Evolutionary conservation across 371 early-diverging fungal genomes (phyloP).

Genomic region (Sporodiniella umbellata): DNA sequence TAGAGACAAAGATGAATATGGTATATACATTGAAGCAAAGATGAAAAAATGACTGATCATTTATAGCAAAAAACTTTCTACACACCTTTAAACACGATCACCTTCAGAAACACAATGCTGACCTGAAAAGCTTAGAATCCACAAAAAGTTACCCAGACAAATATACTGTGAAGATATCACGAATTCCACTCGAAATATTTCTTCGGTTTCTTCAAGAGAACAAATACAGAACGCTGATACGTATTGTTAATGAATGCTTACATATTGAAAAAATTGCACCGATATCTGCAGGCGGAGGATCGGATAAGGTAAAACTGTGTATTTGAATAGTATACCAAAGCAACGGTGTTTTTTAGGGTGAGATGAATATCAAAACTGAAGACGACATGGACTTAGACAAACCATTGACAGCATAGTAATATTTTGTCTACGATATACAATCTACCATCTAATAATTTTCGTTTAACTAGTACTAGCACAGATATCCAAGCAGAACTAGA

Average conservation of each 20-base stretch:
- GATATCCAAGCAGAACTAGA: conserved; percentile 78
- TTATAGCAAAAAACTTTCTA: conserved; percentile 63
- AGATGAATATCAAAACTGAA: conserved; percentile 2
- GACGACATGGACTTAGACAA: conserved; percentile 28
- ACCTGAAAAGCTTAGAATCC: conserved; percentile 64
- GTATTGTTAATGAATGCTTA: conserved; percentile 94
- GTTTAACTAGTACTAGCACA: conserved; percentile 54
- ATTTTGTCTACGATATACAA: background rate
- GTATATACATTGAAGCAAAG: conserved; percentile 31
- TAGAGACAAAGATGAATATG: conserved; percentile 59
- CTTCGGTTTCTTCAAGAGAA: conserved; percentile 93
- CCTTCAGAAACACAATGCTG: conserved; percentile 64
- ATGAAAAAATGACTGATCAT: background rate
- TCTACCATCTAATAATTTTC: background rate
- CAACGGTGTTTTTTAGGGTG: background rate
- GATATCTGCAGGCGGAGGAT: conserved; percentile 18
- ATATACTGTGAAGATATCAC: conserved; percentile 86
- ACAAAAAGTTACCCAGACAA: conserved; percentile 87
- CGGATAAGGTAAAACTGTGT: background rate
- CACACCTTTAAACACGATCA: conserved; percentile 76
- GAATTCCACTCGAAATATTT: conserved; percentile 91
- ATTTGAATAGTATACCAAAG: background rate
- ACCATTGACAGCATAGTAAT: conserved; percentile 58
- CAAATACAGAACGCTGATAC: conserved; percentile 80
- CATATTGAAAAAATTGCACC: conserved; percentile 65